phyloP scores from a whole-genome alignment of 1,284 basidiomycete species.

The Sanguinoderma infundibulare region DNA sequence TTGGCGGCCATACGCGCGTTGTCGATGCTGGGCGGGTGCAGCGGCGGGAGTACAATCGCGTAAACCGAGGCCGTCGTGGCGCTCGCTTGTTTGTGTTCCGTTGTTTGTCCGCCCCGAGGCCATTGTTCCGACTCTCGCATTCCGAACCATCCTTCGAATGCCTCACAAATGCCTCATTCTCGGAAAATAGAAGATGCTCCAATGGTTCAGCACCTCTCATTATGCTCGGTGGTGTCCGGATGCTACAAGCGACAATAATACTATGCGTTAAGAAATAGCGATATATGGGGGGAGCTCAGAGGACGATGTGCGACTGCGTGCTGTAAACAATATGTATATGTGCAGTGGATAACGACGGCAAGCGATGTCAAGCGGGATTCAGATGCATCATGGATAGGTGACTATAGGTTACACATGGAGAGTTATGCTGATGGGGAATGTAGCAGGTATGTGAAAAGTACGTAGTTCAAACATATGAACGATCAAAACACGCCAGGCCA shows the following conservation, averaged over 20 bases:
- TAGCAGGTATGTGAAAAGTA: background rate
- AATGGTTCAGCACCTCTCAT: background rate
- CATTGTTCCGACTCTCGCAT: slow-evolving; percentile 10
- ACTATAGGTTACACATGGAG: slow-evolving; percentile 27
- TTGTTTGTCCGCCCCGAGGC: slow-evolving; percentile 15
- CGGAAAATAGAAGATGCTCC: background rate
- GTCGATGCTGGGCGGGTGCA: background rate
- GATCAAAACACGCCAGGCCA: slow-evolving; percentile 23
- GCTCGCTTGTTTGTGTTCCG: slow-evolving; percentile 18
- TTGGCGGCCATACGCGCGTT: background rate
- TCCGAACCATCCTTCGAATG: background rate
- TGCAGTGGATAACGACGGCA: slow-evolving; percentile 23
- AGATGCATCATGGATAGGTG: slow-evolving; percentile 19
- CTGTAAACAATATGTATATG: slow-evolving; percentile 24
- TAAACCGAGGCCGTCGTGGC: slow-evolving; percentile 6
- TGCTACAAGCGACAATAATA: slow-evolving; percentile 1
- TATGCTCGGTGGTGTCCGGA: background rate
- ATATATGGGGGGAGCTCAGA: slow-evolving; percentile 17
- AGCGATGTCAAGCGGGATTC: slow-evolving; percentile 21
- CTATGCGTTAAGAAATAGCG: slow-evolving; percentile 4
- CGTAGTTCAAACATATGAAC: slow-evolving; percentile 1
- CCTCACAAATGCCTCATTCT: background rate
- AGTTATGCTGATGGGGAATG: slow-evolving; percentile 14
- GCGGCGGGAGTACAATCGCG: background rate
- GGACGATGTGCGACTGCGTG: slow-evolving; percentile 11